Evolutionary conservation across 495 filamentous ascomycete species (phyloP).

Genomic region (Lasiosphaeria hispida): DNA sequence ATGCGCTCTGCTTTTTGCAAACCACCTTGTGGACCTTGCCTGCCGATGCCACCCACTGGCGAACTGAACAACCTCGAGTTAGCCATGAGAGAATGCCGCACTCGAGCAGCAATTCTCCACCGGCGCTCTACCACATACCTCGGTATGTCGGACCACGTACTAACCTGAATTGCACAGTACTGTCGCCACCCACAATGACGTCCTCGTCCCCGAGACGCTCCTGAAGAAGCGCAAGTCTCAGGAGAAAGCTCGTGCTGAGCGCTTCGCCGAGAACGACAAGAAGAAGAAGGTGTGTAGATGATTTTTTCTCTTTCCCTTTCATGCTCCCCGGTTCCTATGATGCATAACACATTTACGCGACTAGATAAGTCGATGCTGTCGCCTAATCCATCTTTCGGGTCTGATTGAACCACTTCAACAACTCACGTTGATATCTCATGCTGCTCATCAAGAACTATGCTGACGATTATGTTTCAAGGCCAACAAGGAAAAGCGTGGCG

Average conservation of each 20-base stretch:
- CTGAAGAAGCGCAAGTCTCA: slow-evolving; percentile 99
- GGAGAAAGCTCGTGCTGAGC: slow-evolving; percentile 94
- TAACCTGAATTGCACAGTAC: slow-evolving; percentile 59
- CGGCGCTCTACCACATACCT: slow-evolving; percentile 70
- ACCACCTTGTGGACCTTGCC: background rate
- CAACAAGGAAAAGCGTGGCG: slow-evolving; percentile 93
- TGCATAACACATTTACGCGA: slow-evolving; percentile 75
- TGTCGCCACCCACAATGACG: slow-evolving; percentile 84
- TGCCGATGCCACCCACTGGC: too few relatives aligned
- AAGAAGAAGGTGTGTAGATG: slow-evolving; percentile 70
- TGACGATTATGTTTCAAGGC: slow-evolving; percentile 57
- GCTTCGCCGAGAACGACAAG: slow-evolving; percentile 72
- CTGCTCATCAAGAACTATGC: slow-evolving; percentile 20
- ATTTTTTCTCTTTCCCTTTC: slow-evolving; percentile 41
- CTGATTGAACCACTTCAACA: slow-evolving; percentile 59
- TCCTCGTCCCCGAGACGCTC: slow-evolving; percentile 95
- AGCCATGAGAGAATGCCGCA: slow-evolving; percentile 87
- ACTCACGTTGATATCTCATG: slow-evolving; percentile 8
- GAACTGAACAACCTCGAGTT: slow-evolving; percentile 63
- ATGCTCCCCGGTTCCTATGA: slow-evolving; percentile 36
- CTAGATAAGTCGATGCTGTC: slow-evolving; percentile 98
- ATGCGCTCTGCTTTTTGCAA: slow-evolving; percentile 8
- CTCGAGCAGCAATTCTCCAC: slow-evolving; percentile 83
- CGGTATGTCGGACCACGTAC: slow-evolving; percentile 69
- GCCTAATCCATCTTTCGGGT: slow-evolving; percentile 99